Evolutionary conservation across 2,329 filamentous ascomycete species (phyloP), one percentile per base, ranked within the genome.

Genomic region (Rhynchosporium graminicola): DNA sequence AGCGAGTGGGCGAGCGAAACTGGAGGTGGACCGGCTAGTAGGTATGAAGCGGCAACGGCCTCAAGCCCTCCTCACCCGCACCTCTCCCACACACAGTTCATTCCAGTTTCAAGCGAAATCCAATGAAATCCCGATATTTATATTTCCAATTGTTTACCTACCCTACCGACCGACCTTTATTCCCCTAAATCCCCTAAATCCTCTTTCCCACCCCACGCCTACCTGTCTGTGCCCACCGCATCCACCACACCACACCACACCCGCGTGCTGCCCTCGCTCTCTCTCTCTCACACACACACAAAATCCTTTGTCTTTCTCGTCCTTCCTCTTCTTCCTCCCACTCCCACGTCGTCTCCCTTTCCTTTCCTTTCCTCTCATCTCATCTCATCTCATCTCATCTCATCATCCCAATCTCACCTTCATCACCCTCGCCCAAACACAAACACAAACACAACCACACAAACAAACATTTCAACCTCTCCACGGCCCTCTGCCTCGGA

Each of bases 361-460:
- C 43, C 10, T 15, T 29, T 31, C 45, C 36, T 43, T n/a, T 12
- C 31, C 29, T 20, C 15, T 43, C 45, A 15, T 36, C 31, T 48
- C 43, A 3, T 15, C 38, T 46, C 38, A 36, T 12, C 45, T 38
- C 48, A 31, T 40, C 51, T 42, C 38, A 29, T 31, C 46, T 45
- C 43, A 36, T 33, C 43, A 31, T 45, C 12, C 48, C 47, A 20
- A 20, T 20, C 20, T 1, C 20, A 20, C 20, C 20, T 20, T 38
- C 46, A 36, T 10, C 33, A 5, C 50, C 58, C 45, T 57, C 42
- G 31, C 45, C 54, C 57, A 45, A 59, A 59, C 45, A 61, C 43
- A 56, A 29, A 61, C 36, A 60, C n/a, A 36, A 36, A 36, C 33
- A 31, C n/a, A 36, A 36, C 2, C 33, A 31, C 43, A 57, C 57